phyloP scores from a whole-genome alignment of 2,329 filamentous ascomycete genomes.

The Phialemoniopsis sp. region DNA sequence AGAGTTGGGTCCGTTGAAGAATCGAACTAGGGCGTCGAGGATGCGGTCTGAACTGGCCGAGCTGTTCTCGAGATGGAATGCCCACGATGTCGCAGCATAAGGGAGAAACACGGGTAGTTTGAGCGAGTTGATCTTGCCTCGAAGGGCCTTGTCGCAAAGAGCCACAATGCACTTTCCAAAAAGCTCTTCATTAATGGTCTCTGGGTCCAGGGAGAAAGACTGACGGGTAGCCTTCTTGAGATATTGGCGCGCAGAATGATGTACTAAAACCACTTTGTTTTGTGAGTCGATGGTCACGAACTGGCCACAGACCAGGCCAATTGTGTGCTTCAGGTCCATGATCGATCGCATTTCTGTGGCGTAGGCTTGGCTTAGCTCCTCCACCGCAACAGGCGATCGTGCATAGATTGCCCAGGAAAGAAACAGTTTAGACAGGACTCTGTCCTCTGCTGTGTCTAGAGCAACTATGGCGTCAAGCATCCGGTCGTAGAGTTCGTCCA shows the following conservation, averaged over 20 bases:
- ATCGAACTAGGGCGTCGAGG: slow-evolving; percentile 10
- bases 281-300: slow-evolving; percentile 11
- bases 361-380: slow-evolving; percentile 10
- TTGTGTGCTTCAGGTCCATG: slow-evolving; percentile 11
- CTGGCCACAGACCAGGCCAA: slow-evolving; percentile 12
- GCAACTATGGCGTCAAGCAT: slow-evolving; percentile 9
- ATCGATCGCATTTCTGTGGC: slow-evolving; percentile 4
- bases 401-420: slow-evolving; percentile 15
- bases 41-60: slow-evolving; percentile 9
- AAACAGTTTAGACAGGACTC: slow-evolving; percentile 6
- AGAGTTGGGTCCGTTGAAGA: slow-evolving; percentile 11
- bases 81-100: slow-evolving; percentile 15
- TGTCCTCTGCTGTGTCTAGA: slow-evolving; percentile 8
- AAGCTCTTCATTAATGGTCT: no score
- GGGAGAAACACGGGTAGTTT: slow-evolving; percentile 7
- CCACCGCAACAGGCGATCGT: slow-evolving; percentile 8
- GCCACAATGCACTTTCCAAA: no score
- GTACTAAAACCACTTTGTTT: slow-evolving; percentile 9
- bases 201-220: slow-evolving; percentile 7
- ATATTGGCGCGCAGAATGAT: slow-evolving; percentile 12
- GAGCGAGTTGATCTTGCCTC: slow-evolving; percentile 4
- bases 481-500: slow-evolving; percentile 12
- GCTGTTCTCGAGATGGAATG: slow-evolving; percentile 11
- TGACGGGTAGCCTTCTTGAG: slow-evolving; percentile 1
- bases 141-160: no score